phyloP scores from a whole-genome alignment of 495 filamentous ascomycete genomes.

The Xylaria curta region DNA sequence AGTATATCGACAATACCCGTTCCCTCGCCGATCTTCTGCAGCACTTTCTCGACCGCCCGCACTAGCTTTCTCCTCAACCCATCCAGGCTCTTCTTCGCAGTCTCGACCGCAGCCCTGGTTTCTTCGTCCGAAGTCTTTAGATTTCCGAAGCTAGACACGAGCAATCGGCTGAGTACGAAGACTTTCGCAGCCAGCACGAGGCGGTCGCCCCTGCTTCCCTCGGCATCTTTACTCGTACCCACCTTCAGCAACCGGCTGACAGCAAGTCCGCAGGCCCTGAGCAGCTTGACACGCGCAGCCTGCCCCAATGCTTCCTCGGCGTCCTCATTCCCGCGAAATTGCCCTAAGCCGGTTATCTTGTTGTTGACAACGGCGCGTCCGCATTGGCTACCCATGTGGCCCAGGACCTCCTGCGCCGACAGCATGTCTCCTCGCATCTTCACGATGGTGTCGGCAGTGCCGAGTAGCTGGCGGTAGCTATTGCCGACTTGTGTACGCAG shows the following conservation, averaged over 20 bases:
- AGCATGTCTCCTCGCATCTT: conserved; percentile 83
- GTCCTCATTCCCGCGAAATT: conserved; percentile 49
- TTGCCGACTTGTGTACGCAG: conserved; percentile 91
- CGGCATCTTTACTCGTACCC: conserved; percentile 23
- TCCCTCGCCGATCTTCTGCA: conserved; percentile 57
- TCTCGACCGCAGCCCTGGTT: conserved; percentile 61
- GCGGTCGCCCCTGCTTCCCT: conserved; percentile 52
- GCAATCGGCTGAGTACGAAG: conserved; percentile 73
- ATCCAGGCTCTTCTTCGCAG: conserved; percentile 65
- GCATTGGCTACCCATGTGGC: conserved; percentile 76
- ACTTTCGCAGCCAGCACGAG: conserved; percentile 78
- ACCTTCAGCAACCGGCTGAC: conserved; percentile 57
- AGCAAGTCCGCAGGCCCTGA: conserved; percentile 49
- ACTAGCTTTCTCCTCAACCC: conserved; percentile 66
- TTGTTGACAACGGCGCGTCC: conserved; percentile 73
- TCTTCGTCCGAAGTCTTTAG: conserved; percentile 40
- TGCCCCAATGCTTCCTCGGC: conserved; percentile 30
- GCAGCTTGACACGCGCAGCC: conserved; percentile 48
- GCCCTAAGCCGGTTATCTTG: conserved; percentile 67
- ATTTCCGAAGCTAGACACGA: conserved; percentile 66
- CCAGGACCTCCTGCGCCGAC: conserved; percentile 70
- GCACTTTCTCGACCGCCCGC: conserved; percentile 68
- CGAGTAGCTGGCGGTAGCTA: conserved; percentile 89
- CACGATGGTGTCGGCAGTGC: conserved; percentile 90
- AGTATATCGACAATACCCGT: conserved; percentile 62